phyloP scores from a whole-genome alignment of 345 rosid species.

The Turritis glabra region DNA sequence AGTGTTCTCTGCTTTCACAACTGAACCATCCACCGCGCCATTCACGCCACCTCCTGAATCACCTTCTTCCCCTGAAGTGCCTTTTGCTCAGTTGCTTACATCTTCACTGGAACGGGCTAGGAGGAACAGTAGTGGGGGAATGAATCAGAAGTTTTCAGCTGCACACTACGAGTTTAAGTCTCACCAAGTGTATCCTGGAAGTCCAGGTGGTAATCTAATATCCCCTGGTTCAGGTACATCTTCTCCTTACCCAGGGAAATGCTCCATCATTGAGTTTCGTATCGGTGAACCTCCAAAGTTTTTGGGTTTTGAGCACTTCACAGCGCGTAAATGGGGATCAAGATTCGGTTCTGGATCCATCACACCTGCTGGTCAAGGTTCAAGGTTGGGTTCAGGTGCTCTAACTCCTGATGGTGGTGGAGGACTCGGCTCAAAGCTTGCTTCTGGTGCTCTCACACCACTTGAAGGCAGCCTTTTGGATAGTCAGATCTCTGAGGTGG shows the following conservation, averaged over 20 bases:
- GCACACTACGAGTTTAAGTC: conserved; percentile 52
- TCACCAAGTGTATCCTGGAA: conserved; percentile 68
- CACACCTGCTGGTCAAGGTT: conserved; percentile 80
- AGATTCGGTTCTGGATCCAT: conserved; percentile 79
- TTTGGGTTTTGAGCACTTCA: conserved; percentile 64
- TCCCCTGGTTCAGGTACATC: conserved; percentile 84
- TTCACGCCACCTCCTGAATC: conserved; percentile 83
- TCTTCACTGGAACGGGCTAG: conserved; percentile 67
- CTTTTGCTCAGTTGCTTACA: conserved; percentile 86
- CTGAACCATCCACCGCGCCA: conserved; percentile 97
- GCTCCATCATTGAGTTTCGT: conserved; percentile 60
- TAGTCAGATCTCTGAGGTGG: conserved; percentile 54
- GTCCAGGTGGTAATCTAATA: conserved; percentile 74
- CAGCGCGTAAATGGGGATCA: conserved; percentile 81
- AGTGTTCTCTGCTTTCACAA: conserved; percentile 77
- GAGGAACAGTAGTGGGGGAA: conserved; percentile 50
- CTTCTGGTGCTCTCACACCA: conserved; percentile 72
- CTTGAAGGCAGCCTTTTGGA: conserved; percentile 52
- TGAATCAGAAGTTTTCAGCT: conserved; percentile 57
- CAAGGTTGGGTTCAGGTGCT: conserved; percentile 77
- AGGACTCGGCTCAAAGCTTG: conserved; percentile 61
- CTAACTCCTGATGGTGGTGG: conserved; percentile 67
- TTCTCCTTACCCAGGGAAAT: conserved; percentile 80
- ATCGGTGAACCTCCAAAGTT: conserved; percentile 66
- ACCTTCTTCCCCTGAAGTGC: conserved; percentile 98